phyloP scores from a whole-genome alignment of 345 rosid genomes.

The Salix koriyanagi region DNA sequence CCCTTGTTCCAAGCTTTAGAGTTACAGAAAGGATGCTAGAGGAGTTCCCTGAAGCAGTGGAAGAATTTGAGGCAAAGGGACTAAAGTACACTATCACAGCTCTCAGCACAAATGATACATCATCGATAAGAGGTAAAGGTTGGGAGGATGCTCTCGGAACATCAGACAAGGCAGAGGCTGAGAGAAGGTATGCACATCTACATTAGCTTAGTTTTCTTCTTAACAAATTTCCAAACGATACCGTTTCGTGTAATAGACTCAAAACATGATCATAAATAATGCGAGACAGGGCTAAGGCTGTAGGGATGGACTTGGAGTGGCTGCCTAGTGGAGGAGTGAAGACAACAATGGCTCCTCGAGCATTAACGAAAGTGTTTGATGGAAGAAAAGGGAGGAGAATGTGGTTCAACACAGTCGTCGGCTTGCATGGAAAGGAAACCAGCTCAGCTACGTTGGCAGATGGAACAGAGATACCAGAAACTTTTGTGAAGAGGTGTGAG shows the following conservation, averaged over 20 bases:
- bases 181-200: constrained; percentile 31
- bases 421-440: constrained; percentile 55
- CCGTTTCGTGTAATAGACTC: background rate
- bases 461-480: constrained; percentile 46
- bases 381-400: constrained; percentile 64
- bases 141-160: constrained; percentile 65
- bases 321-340: constrained; percentile 45
- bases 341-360: constrained; percentile 34
- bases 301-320: constrained; percentile 66
- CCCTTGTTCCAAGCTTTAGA: constrained; percentile 65
- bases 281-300: constrained; percentile 35
- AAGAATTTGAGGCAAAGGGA: constrained; percentile 57
- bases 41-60: constrained; percentile 56
- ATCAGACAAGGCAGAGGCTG: constrained; percentile 44
- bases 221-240: background rate
- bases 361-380: constrained; percentile 52
- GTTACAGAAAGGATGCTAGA: constrained; percentile 54
- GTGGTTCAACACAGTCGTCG: constrained; percentile 67
- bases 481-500: constrained; percentile 48
- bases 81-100: constrained; percentile 43
- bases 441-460: constrained; percentile 61
- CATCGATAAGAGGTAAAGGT: constrained; percentile 64
- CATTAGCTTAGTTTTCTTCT: background rate
- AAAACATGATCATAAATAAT: background rate
- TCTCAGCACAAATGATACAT: constrained; percentile 30